Percentiles rank a stretch among this genome's conserved stretches.
These are phyloP conservation scores for Pichia heedii DNA, from an alignment of 805 yeast species.

Conservation along the genomic window DNA sequence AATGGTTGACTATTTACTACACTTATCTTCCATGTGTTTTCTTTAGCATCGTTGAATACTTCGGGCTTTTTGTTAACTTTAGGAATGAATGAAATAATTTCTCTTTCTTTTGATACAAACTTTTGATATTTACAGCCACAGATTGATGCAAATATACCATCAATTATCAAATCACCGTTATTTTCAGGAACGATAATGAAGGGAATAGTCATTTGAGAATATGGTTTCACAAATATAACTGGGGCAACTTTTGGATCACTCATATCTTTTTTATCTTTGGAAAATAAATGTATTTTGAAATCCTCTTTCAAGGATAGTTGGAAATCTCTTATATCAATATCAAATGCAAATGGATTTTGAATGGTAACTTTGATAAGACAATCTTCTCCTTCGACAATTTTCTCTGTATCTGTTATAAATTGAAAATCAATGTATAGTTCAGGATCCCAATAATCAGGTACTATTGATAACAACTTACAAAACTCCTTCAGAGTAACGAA, in stretches of 20 bases:
- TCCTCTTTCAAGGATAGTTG: conserved; percentile 25
- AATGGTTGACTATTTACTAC: conserved; percentile 47
- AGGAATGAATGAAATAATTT: neutral
- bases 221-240: conserved; percentile 30
- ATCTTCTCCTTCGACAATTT: conserved; percentile 52
- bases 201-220: conserved; percentile 29
- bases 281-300: conserved; percentile 16
- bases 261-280: conserved; percentile 3
- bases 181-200: conserved; percentile 40
- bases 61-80: conserved; percentile 7
- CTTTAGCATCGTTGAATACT: neutral
- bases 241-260: conserved; percentile 15
- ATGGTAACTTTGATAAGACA: conserved; percentile 47
- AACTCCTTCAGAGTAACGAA: conserved; percentile 28
- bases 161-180: conserved; percentile 40
- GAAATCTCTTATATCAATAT: conserved; percentile 48
- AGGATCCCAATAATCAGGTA: conserved; percentile 63
- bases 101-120: conserved; percentile 21
- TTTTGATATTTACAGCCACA: conserved; percentile 40
- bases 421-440: conserved; percentile 30
- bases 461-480: neutral
- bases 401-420: conserved; percentile 9
- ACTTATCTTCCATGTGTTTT: conserved; percentile 26
- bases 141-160: conserved; percentile 43
- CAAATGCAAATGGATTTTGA: conserved; percentile 77